Percentiles rank a stretch among this genome's conserved stretches.
phyloP scores from a whole-genome alignment of 441 rosid genomes.

The Codiaeum variegatum region DNA sequence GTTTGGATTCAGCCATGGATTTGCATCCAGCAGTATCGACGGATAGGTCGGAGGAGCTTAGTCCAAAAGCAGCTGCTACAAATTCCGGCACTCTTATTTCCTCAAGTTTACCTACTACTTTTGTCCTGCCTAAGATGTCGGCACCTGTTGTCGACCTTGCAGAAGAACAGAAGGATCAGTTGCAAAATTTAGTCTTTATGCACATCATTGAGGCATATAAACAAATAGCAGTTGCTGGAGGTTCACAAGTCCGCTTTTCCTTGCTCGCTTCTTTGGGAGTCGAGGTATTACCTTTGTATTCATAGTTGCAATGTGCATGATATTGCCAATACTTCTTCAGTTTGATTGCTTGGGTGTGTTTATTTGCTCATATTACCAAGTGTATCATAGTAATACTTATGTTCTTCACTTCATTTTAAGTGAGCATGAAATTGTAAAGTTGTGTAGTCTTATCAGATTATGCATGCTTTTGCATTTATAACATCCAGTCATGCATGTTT shows the following conservation, averaged over 20 bases:
- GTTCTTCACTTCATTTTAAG: not conserved
- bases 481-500: not conserved
- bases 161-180: conserved; percentile 78
- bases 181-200: conserved; percentile 66
- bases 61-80: conserved; percentile 55
- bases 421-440: not conserved
- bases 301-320: not conserved
- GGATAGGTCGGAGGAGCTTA: conserved; percentile 84
- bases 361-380: not conserved
- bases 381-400: not conserved
- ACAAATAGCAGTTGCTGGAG: conserved; percentile 79
- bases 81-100: conserved; percentile 53
- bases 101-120: conserved; percentile 48
- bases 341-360: not conserved
- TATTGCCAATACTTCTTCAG: conserved; percentile 12
- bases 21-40: conserved; percentile 56
- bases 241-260: conserved; percentile 76
- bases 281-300: conserved; percentile 48
- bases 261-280: conserved; percentile 83
- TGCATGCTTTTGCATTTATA: not conserved
- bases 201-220: conserved; percentile 85
- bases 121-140: conserved; percentile 82
- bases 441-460: conserved; percentile 10
- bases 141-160: conserved; percentile 84
- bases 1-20: conserved; percentile 46